A percentile compares a stretch with the other conserved stretches of the same genome.
These are phyloP conservation scores for Yamadazyma dendronema DNA, from an alignment of 1,139 yeast genomes.

Conservation along the genomic window DNA sequence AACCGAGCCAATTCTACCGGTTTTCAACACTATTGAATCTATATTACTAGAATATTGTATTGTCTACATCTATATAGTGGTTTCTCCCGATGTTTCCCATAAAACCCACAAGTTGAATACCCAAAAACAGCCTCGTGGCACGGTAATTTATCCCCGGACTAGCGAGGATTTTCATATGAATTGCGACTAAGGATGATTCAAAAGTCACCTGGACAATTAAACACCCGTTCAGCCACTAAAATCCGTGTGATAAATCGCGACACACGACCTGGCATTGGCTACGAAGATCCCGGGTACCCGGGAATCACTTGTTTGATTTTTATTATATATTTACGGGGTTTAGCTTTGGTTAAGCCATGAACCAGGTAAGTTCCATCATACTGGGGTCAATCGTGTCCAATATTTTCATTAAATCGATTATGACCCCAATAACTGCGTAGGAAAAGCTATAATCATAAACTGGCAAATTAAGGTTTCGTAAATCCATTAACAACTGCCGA, in stretches of 20 bases:
- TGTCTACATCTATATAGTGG: too few species aligned
- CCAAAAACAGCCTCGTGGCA: background rate
- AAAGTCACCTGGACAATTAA: background rate
- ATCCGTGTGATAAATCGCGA: background rate
- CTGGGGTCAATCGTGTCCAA: too few species aligned
- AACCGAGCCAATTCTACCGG: background rate
- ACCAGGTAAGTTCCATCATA: too few species aligned
- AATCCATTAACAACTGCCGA: constrained; percentile 7
- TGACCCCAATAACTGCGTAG: background rate
- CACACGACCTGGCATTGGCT: too few species aligned
- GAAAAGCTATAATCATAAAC: constrained; percentile 1
- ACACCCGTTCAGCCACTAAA: constrained; percentile 1
- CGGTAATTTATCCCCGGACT: background rate
- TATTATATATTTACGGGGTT: too few species aligned
- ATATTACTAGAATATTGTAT: too few species aligned
- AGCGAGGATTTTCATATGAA: background rate
- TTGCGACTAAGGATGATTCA: constrained; percentile 1
- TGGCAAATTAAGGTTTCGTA: constrained; percentile 9
- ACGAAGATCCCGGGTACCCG: background rate
- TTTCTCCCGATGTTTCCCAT: too few species aligned
- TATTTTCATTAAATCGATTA: background rate
- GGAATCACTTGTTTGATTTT: background rate
- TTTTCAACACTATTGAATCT: background rate
- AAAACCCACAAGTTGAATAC: too few species aligned
- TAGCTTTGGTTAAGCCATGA: too few species aligned